Evolutionary conservation across 768 basidiomycete species (phyloP).

Genomic region (Mycena vulgaris): DNA sequence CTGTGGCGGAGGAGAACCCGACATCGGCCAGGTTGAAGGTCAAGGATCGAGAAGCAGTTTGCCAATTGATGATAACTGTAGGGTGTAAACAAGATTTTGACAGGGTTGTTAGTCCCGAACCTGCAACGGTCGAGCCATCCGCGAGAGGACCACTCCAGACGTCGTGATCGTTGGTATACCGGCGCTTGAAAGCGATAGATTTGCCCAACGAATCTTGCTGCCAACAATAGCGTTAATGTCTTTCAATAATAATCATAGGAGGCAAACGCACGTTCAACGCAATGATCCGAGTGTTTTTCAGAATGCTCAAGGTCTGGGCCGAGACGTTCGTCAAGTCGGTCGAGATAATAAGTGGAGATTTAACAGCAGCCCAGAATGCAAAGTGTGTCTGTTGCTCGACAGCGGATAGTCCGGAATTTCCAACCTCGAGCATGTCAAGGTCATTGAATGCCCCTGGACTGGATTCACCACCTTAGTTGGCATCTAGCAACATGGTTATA

Average conservation of each 20-base stretch:
- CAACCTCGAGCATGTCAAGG: slow-evolving; percentile 69
- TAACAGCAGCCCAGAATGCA: slow-evolving; percentile 68
- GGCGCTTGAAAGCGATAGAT: slow-evolving; percentile 61
- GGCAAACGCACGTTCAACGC: slow-evolving; percentile 56
- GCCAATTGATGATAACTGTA: slow-evolving; percentile 64
- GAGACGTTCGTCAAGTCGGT: slow-evolving; percentile 57
- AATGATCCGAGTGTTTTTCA: slow-evolving; percentile 60
- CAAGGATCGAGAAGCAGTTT: slow-evolving; percentile 54
- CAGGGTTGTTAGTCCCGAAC: slow-evolving; percentile 43
- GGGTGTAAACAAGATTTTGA: slow-evolving; percentile 5
- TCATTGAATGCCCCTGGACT: slow-evolving; percentile 47
- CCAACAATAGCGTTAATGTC: not conserved
- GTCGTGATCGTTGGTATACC: slow-evolving; percentile 65
- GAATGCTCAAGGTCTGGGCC: slow-evolving; percentile 52
- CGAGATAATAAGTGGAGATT: slow-evolving; percentile 64
- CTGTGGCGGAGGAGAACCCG: slow-evolving; percentile 58
- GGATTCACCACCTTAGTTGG: slow-evolving; percentile 37
- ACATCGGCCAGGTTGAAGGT: slow-evolving; percentile 61
- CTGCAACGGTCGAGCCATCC: slow-evolving; percentile 63
- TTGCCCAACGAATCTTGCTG: slow-evolving; percentile 64
- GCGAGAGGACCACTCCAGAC: slow-evolving; percentile 65
- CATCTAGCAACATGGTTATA: slow-evolving; percentile 32
- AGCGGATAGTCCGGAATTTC: slow-evolving; percentile 59
- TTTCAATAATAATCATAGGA: not conserved
- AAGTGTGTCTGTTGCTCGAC: slow-evolving; percentile 65